Base-by-base conservation (phyloP, 768 basidiomycete genomes). In the Agrocybe praecox region DNA sequence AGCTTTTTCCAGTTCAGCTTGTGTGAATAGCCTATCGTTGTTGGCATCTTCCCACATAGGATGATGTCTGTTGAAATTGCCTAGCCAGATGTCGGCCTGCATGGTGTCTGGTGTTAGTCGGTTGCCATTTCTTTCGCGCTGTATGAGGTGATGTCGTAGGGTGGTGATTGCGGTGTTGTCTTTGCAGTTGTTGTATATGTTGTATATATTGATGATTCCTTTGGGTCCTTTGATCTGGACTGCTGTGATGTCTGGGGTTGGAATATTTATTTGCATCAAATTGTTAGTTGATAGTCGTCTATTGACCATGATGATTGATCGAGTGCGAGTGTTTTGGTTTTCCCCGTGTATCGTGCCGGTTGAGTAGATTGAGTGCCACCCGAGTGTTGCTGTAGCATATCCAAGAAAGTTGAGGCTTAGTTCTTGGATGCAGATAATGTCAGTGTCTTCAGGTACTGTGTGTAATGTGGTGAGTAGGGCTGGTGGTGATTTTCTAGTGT, bases 141-240 rank as follows among this genome's bases (percentile, higher is more conserved):
- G 26, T 29, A 4, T 4, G 4, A 29, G 26, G 21, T 49, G 49
- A 1, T 6, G 15, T 10, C 11, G 5, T 7, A 55, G 18, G 18
- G 36, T 36, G 1, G 17, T 26, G 11, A 55, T n/a, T 29, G 46
- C 49, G 17, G 18, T 17, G 21, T 55, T 55, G 46, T 66, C 45
- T 6, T 53, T 53, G 21, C 67, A 56, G 59, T 71, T 63, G 45
- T 69, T 69, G 60, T 76, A 76, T 4, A 74, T 53, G 62, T 73
- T 74, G 63, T 69, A 59, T 0, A 76, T 53, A 10, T 56, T 22
- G 33, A 74, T 23, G 1, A 29, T 43, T 0, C 65, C 64, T 11
- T 33, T 36, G 22, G 34, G 24, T 5, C 62, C 63, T 1, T 10
- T 23, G 6, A 75, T n/a, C 8, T 65, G 53, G 15, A 75, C 53